Base-by-base conservation (phyloP, 805 yeast genomes). In the Ogataea dorogensis region DNA sequence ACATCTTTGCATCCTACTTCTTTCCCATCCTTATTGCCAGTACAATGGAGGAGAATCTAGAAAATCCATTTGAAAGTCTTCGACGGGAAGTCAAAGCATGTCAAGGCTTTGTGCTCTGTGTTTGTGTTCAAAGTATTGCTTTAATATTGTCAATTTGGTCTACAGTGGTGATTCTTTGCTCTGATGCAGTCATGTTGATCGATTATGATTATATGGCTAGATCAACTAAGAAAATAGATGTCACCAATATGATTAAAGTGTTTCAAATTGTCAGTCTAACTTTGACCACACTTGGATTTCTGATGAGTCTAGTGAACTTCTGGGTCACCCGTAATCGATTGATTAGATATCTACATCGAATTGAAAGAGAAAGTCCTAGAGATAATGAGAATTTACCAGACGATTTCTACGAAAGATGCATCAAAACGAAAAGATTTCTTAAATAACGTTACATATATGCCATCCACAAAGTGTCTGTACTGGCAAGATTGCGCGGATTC, bases 401-500 rank as follows among this genome's bases (percentile, higher is more conserved):
- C 28, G 43, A 46, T 27, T 40, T 53, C 28, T 47, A 49, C 29
- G 49, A 46, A 16, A 33, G 39, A 4, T 50, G 46, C 31, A 31
- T 54, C 19, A 46, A 45, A 26, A 49, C 50, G 3, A 39, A 35
- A 15, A 40, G 44, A 33, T 8, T n/a, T 8, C 2, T 15, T 10
- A 26, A 30, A 25, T 18, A 31, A 22, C n/a, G 21, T 46, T 67
- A 88, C 50, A 88, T 77, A 65, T 87, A 93, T 1, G 98, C 93
- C 96, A 93, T 86, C 88, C 96, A 93, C 46, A 86, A 71, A 11
- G 88, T 79, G 51, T 93, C 98, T 5, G 95, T 82, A 36, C 86
- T 79, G 11, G 98, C 97, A 50, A 93, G 66, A 52, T 87, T 86
- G 51, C 95, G 77, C 22, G 98, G 97, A 55, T 89, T 91, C 11